phyloP scores from a whole-genome alignment of 345 rosid species.

The Tarenaya hassleriana region DNA sequence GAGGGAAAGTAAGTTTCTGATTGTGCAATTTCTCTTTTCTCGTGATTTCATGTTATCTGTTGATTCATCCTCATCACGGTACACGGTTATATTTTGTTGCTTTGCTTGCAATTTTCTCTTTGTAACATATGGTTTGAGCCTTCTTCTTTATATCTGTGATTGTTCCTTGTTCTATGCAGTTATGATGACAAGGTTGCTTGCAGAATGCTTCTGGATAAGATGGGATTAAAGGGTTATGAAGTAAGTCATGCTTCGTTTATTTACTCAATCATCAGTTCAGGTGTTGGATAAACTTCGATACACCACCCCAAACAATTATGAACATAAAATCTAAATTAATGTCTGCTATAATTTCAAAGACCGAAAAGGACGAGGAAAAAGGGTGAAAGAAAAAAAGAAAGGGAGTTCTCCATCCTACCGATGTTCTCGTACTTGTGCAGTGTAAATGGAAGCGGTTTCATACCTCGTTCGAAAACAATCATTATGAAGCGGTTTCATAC shows the following conservation, averaged over 20 bases:
- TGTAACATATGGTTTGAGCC: not conserved
- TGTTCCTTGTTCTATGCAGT: conserved; percentile 36
- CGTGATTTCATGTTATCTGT: not conserved
- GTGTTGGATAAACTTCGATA: too few species aligned
- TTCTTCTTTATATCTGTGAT: conserved; percentile 10
- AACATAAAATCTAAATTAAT: too few species aligned
- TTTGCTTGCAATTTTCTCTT: conserved; percentile 7
- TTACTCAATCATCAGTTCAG: not conserved
- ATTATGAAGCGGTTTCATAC: conserved; percentile 3
- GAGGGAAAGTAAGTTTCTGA: conserved; percentile 66
- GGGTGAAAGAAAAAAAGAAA: too few species aligned
- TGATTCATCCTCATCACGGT: conserved; percentile 4
- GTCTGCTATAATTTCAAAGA: too few species aligned
- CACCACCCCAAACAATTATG: too few species aligned
- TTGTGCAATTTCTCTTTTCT: not conserved
- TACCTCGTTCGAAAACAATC: too few species aligned
- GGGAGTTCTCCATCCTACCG: too few species aligned
- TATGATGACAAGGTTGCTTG: conserved; percentile 92
- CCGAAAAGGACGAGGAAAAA: too few species aligned
- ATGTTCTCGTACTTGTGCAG: too few species aligned
- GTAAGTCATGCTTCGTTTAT: conserved; percentile 34
- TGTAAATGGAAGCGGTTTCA: too few species aligned
- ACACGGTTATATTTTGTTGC: conserved; percentile 8
- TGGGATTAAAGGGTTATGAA: conserved; percentile 93
- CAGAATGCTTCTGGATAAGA: conserved; percentile 83